These are phyloP conservation scores for Saccharomyces eubayanus DNA, from an alignment of 805 yeast genomes.

Conservation along the genomic window DNA sequence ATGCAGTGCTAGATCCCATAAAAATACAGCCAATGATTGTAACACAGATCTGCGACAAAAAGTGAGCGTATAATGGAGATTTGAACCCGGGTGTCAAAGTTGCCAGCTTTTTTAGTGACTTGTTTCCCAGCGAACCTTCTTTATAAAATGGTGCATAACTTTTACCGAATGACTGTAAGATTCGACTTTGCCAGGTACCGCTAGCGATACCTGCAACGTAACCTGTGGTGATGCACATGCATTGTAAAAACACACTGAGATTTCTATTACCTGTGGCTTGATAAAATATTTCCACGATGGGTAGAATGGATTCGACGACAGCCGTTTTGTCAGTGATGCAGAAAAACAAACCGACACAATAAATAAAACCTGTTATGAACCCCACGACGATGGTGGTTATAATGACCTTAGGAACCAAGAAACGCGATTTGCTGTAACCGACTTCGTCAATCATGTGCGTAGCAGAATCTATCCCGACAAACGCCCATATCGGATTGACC, in stretches of 20 bases:
- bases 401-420: slow-evolving; percentile 53
- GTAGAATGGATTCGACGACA: slow-evolving; percentile 42
- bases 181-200: slow-evolving; percentile 61
- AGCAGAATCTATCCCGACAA: slow-evolving; percentile 60
- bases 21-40: slow-evolving; percentile 53
- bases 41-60: slow-evolving; percentile 45
- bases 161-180: slow-evolving; percentile 61
- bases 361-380: slow-evolving; percentile 48
- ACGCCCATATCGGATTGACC: slow-evolving; percentile 63
- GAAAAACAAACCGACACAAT: slow-evolving; percentile 45
- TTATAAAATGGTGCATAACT: slow-evolving; percentile 55
- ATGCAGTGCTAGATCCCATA: slow-evolving; percentile 60
- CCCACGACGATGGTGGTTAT: slow-evolving; percentile 59
- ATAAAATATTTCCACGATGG: slow-evolving; percentile 53
- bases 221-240: slow-evolving; percentile 45
- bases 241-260: slow-evolving; percentile 47
- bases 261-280: slow-evolving; percentile 47
- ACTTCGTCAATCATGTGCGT: slow-evolving; percentile 64
- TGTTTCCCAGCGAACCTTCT: slow-evolving; percentile 13
- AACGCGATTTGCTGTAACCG: slow-evolving; percentile 16
- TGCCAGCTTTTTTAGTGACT: slow-evolving; percentile 1
- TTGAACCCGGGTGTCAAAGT: slow-evolving; percentile 39
- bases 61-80: slow-evolving; percentile 53
- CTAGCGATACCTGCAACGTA: slow-evolving; percentile 51
- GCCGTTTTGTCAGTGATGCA: slow-evolving; percentile 45